Percentiles rank a stretch among this genome's conserved stretches.
Conservation (phyloP, 306 rosid species). For the Gynostemma pentaphyllum region DNA sequence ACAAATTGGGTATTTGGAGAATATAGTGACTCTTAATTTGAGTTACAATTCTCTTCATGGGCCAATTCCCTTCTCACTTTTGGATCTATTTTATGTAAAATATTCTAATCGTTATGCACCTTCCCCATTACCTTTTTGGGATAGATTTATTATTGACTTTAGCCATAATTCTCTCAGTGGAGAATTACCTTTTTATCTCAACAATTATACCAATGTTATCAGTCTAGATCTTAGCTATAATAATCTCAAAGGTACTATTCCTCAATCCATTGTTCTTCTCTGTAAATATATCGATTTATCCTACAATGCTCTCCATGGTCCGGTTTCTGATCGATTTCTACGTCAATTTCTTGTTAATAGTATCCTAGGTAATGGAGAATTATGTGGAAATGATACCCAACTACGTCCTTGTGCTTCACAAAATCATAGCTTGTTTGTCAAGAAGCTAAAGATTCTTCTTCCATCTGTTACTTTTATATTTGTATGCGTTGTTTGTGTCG, state of each 20-base stretch:
- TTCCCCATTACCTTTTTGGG: background rate
- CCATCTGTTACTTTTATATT: background rate
- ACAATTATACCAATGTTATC: background rate
- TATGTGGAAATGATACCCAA: background rate
- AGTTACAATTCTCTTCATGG: background rate
- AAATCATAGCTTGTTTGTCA: background rate
- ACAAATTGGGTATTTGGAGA: background rate
- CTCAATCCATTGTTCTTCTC: background rate
- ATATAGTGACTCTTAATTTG: background rate
- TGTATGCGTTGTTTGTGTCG: too few species aligned
- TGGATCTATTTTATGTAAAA: background rate
- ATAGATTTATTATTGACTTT: background rate
- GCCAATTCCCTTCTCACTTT: background rate
- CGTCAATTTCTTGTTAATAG: background rate
- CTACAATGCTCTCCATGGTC: background rate
- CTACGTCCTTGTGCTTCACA: background rate
- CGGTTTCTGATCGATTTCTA: background rate
- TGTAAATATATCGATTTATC: slow-evolving; percentile 8
- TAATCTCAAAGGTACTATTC: background rate
- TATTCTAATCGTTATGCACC: background rate
- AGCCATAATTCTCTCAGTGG: background rate
- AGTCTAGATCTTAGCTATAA: background rate
- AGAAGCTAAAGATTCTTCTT: background rate
- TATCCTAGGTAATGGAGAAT: background rate
- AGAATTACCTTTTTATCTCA: background rate